phyloP scores from a whole-genome alignment of 768 basidiomycete genomes.

The Plicaturopsis crispa region DNA sequence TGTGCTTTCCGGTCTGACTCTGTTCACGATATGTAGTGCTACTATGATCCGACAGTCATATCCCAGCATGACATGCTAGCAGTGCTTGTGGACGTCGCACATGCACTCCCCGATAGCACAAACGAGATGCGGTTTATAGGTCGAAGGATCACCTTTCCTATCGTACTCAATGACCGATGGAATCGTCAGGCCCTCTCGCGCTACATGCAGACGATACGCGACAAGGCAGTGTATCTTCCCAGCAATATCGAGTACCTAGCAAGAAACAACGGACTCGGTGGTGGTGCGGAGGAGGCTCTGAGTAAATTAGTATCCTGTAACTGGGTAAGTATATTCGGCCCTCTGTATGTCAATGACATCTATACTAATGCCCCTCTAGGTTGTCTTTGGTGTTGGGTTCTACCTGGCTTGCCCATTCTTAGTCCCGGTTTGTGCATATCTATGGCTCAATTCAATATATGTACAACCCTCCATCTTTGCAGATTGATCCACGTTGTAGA shows the following conservation, averaged over 20 bases:
- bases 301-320: constrained; percentile 38
- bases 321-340: constrained; percentile 30
- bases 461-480: background rate
- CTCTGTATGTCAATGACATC: background rate
- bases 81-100: constrained; percentile 29
- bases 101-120: constrained; percentile 30
- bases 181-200: constrained; percentile 44
- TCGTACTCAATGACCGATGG: constrained; percentile 56
- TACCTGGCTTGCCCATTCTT: constrained; percentile 60
- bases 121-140: constrained; percentile 37
- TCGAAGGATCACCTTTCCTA: constrained; percentile 51
- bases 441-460: background rate
- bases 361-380: constrained; percentile 24
- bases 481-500: constrained; percentile 53
- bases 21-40: too few relatives aligned
- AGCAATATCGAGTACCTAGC: constrained; percentile 65
- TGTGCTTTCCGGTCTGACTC: background rate
- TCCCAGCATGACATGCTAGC: constrained; percentile 36
- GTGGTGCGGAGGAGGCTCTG: constrained; percentile 34
- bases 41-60: constrained; percentile 36
- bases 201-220: constrained; percentile 48
- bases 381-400: constrained; percentile 57
- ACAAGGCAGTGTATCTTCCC: constrained; percentile 58
- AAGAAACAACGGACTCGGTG: constrained; percentile 47
- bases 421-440: constrained; percentile 36